phyloP scores from a whole-genome alignment of 352 stramenopile genomes.

The Globisporangium alternatum region DNA sequence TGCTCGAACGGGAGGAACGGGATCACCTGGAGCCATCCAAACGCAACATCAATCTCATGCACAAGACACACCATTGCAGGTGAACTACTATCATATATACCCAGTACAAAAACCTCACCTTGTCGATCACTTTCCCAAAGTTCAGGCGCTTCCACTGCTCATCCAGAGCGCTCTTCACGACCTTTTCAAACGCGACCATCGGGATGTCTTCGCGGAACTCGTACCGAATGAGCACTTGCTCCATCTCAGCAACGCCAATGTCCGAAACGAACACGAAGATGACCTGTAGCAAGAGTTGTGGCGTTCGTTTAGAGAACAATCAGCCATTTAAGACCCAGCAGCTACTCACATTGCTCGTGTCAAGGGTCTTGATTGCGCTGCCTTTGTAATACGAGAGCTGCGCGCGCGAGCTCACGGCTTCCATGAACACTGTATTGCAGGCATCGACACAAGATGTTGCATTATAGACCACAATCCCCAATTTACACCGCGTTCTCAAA shows the following conservation, averaged over 20 bases:
- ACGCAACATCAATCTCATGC: background rate
- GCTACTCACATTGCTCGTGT: conserved; percentile 63
- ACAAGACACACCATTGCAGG: conserved; percentile 4
- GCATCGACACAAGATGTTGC: background rate
- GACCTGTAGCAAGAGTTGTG: conserved; percentile 34
- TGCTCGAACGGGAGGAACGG: conserved; percentile 89
- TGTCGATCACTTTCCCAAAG: conserved; percentile 89
- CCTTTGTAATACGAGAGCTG: conserved; percentile 80
- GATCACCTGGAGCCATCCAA: conserved; percentile 48
- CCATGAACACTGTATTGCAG: conserved; percentile 54
- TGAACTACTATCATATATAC: background rate
- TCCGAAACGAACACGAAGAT: conserved; percentile 90
- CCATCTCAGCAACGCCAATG: conserved; percentile 83
- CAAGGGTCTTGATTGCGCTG: conserved; percentile 54
- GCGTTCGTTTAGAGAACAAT: background rate
- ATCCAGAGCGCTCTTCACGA: conserved; percentile 78
- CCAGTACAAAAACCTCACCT: conserved; percentile 29
- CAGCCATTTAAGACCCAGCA: background rate
- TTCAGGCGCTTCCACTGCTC: conserved; percentile 85
- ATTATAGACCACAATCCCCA: too few relatives aligned
- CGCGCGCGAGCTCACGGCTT: conserved; percentile 64
- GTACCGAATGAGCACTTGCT: conserved; percentile 82
- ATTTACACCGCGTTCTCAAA: background rate
- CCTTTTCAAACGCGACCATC: conserved; percentile 52
- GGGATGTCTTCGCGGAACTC: conserved; percentile 68